These are phyloP conservation scores for Blepharisma japonicum DNA, from an alignment of 73 alveolate genomes.

Conservation along the genomic window DNA sequence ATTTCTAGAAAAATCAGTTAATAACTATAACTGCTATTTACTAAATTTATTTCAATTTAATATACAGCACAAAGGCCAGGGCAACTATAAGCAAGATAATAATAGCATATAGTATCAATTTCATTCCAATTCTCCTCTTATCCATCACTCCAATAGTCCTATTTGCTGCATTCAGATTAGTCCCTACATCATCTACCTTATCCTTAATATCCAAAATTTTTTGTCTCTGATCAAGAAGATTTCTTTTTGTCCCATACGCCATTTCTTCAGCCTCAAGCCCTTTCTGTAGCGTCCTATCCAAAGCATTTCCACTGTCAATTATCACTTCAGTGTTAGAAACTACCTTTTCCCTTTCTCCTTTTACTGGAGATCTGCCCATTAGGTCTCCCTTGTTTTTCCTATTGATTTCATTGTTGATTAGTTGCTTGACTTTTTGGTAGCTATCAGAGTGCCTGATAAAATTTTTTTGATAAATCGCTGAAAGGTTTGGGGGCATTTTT, in stretches of 20 bases:
- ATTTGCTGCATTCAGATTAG: not conserved
- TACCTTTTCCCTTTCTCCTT: constrained; percentile 9
- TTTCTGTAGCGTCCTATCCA: not conserved
- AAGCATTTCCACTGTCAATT: constrained; percentile 15
- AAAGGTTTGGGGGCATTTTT: not conserved
- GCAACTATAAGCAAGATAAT: constrained; percentile 19
- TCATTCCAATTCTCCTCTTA: constrained; percentile 16
- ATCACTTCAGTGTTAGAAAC: not conserved
- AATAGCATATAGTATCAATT: constrained; percentile 7
- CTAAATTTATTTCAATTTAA: not conserved
- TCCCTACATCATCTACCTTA: constrained; percentile 3
- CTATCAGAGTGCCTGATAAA: not conserved
- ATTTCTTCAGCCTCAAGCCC: constrained; percentile 15
- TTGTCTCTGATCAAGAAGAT: not conserved
- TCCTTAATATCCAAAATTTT: not conserved
- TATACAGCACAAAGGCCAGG: not conserved
- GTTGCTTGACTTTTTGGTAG: not conserved
- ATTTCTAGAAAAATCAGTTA: too few relatives aligned
- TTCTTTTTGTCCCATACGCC: not conserved
- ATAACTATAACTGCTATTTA: not conserved
- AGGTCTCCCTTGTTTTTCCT: not conserved
- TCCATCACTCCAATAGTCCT: constrained; percentile 23
- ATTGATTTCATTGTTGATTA: not conserved
- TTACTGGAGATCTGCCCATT: not conserved
- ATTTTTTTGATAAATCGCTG: not conserved